Evolutionary conservation across 2,329 filamentous ascomycete species (phyloP).

Genomic region (Remersonia thermophila): DNA sequence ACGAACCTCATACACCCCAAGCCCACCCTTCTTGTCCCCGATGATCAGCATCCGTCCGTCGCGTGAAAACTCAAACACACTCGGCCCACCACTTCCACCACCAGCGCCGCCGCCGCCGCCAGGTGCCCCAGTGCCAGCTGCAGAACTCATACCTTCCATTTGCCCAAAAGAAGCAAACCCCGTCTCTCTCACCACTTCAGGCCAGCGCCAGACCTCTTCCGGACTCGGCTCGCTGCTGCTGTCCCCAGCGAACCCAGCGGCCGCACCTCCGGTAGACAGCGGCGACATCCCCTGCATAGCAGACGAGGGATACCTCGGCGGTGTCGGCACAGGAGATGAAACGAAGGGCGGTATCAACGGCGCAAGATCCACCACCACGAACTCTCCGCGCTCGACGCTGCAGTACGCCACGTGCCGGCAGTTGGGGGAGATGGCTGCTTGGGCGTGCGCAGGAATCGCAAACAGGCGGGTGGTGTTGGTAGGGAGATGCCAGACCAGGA

Average conservation of each 20-base stretch:
- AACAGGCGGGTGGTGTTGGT: conserved; percentile 14
- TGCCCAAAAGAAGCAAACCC: conserved; percentile 12
- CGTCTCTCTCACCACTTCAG: conserved; percentile 5
- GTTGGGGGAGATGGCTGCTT: conserved; percentile 16
- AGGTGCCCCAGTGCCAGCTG: background rate
- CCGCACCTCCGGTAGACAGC: background rate
- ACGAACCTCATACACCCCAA: conserved; percentile 14
- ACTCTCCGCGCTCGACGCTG: conserved; percentile 5
- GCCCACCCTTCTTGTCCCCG: conserved; percentile 9
- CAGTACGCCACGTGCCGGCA: conserved; percentile 17
- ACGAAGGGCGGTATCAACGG: background rate
- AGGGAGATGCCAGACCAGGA: conserved; percentile 16
- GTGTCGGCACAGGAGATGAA: no score
- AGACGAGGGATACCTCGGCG: background rate
- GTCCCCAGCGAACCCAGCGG: no score
- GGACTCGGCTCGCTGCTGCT: background rate
- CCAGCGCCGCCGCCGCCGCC: no score
- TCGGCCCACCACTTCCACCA: conserved; percentile 4
- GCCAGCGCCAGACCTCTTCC: conserved; percentile 16
- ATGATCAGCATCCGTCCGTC: conserved; percentile 14
- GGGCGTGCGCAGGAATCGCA: conserved; percentile 16
- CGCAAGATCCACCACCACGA: conserved; percentile 13
- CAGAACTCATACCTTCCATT: conserved; percentile 9
- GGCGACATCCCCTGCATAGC: background rate
- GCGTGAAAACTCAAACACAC: conserved; percentile 16